These are phyloP conservation scores for Debaryomyces prosopidis DNA, from an alignment of 805 yeast genomes.

Conservation along the genomic window DNA sequence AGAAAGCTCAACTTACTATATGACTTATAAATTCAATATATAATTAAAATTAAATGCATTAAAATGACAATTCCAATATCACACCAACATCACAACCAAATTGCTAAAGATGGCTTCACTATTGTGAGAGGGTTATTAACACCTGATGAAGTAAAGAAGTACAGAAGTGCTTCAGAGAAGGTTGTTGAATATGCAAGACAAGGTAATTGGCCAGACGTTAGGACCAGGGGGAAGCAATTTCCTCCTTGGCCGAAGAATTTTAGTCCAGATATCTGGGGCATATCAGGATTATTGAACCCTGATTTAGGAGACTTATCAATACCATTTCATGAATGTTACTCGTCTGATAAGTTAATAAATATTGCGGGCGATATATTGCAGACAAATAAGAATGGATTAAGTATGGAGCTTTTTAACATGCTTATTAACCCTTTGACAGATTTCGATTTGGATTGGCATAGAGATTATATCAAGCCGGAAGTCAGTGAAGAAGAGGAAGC, in stretches of 20 bases:
- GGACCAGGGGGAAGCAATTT: constrained; percentile 53
- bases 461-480: constrained; percentile 51
- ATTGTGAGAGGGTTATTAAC: constrained; percentile 41
- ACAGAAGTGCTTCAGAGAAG: constrained; percentile 35
- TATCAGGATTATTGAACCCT: constrained; percentile 49
- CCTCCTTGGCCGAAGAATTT: constrained; percentile 58
- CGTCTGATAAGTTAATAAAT: constrained; percentile 36
- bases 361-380: constrained; percentile 47
- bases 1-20: neutral
- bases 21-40: too few relatives aligned
- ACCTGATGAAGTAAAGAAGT: constrained; percentile 38
- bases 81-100: constrained; percentile 34
- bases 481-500: constrained; percentile 47
- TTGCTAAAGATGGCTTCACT: constrained; percentile 36
- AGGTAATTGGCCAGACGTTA: constrained; percentile 50
- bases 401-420: constrained; percentile 54
- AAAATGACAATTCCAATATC: constrained; percentile 19
- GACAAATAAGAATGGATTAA: constrained; percentile 29
- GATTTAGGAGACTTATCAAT: constrained; percentile 35
- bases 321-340: constrained; percentile 42
- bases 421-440: constrained; percentile 52
- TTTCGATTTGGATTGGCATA: constrained; percentile 55
- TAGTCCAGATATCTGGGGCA: constrained; percentile 56
- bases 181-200: constrained; percentile 43
- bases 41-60: too few relatives aligned